A percentile compares a stretch with the other conserved stretches of the same genome.
These are phyloP conservation scores for Phytophthora pini DNA, from an alignment of 352 stramenopile genomes.

Conservation along the genomic window DNA sequence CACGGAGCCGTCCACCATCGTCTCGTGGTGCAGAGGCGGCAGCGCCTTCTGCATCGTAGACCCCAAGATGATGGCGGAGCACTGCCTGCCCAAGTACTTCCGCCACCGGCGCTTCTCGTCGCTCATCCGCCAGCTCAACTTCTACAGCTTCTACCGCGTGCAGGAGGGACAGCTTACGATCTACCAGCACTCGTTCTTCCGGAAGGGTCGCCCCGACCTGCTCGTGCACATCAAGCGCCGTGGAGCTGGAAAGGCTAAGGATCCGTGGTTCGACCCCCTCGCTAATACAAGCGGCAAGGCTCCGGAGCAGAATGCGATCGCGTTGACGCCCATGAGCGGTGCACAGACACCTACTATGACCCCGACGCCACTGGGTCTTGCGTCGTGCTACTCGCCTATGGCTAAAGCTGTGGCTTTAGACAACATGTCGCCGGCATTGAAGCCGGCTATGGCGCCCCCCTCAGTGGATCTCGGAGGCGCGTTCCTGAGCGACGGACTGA, in stretches of 20 bases:
- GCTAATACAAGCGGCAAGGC: constrained; percentile 38
- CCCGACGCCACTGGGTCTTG: constrained; percentile 38
- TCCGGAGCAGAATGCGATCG: constrained; percentile 9
- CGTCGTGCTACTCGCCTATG: constrained; percentile 79
- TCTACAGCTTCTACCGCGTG: constrained; percentile 93
- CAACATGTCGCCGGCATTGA: constrained; percentile 87
- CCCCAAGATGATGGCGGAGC: constrained; percentile 87
- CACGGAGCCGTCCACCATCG: constrained; percentile 78
- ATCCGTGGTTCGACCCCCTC: constrained; percentile 85
- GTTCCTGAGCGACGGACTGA: constrained; percentile 46
- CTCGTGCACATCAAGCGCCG: constrained; percentile 88
- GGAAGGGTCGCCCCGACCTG: constrained; percentile 79
- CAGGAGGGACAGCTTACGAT: constrained; percentile 87
- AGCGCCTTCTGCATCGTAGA: constrained; percentile 93
- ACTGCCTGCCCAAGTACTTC: constrained; percentile 92
- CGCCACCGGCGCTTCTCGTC: constrained; percentile 89
- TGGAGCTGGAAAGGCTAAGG: constrained; percentile 78
- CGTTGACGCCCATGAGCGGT: constrained; percentile 12
- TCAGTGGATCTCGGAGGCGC: constrained; percentile 64
- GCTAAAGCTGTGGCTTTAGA: constrained; percentile 79
- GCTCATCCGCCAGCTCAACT: constrained; percentile 92
- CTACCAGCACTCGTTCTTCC: constrained; percentile 89
- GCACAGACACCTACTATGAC: constrained; percentile 37
- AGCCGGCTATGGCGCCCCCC: constrained; percentile 69
- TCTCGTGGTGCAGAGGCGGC: constrained; percentile 88